Percentiles rank a stretch among this genome's conserved stretches.
Conservation (phyloP, 352 stramenopile genomes). For the Pythium rishiriense region DNA sequence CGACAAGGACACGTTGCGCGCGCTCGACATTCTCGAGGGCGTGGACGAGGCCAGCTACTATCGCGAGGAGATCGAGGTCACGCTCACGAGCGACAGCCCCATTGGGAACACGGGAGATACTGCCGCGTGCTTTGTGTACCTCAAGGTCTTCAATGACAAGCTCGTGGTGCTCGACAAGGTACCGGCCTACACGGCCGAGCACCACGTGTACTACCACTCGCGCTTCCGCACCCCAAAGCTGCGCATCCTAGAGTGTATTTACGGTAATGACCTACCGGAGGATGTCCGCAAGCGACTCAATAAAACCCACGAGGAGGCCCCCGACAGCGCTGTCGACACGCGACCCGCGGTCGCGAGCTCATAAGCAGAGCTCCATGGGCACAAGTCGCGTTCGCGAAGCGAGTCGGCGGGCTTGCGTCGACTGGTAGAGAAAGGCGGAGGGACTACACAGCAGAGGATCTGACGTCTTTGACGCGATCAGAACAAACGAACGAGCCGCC, state of each 20-base stretch:
- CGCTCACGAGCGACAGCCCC: constrained; percentile 32
- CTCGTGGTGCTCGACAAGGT: constrained; percentile 52
- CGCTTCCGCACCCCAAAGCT: constrained; percentile 30
- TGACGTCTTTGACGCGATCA: too few species aligned
- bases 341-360: neutral
- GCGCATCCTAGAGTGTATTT: constrained; percentile 61
- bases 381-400: neutral
- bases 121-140: constrained; percentile 49
- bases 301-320: neutral
- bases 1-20: constrained; percentile 50
- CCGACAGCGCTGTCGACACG: neutral
- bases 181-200: constrained; percentile 48
- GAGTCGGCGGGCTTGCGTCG: too few species aligned
- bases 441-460: too few species aligned
- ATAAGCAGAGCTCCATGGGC: neutral
- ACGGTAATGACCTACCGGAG: constrained; percentile 18
- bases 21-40: constrained; percentile 75
- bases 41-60: constrained; percentile 69
- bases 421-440: too few species aligned
- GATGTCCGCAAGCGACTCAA: constrained; percentile 15
- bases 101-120: constrained; percentile 33
- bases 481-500: too few species aligned
- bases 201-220: constrained; percentile 39
- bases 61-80: constrained; percentile 61
- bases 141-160: constrained; percentile 56